phyloP scores from a whole-genome alignment of 78 protist species.

The Pigoraptor vietnamica region DNA sequence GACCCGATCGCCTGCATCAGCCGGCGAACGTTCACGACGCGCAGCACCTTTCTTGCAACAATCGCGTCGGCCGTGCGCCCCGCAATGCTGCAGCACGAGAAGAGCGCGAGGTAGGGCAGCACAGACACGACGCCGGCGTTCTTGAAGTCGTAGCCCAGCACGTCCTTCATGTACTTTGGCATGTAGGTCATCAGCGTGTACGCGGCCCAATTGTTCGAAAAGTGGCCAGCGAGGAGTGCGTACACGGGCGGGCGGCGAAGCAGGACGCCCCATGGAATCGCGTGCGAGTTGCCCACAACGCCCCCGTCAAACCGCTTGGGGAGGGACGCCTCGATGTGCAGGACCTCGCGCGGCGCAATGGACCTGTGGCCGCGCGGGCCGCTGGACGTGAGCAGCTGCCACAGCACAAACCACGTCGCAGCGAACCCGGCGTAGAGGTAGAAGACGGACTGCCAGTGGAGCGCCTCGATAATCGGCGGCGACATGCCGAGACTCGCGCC shows the following conservation, averaged over 20 bases:
- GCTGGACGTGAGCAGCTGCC: not conserved
- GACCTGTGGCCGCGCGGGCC: not conserved
- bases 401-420: slow-evolving; percentile 2
- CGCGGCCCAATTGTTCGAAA: not conserved
- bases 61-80: slow-evolving; percentile 1
- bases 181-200: slow-evolving; percentile 16
- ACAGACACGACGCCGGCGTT: slow-evolving; percentile 5
- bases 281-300: not conserved
- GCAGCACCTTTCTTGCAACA: not conserved
- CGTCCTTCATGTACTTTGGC: slow-evolving; percentile 20
- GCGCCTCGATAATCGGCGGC: not conserved
- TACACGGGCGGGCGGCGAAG: not conserved
- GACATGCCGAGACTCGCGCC: not conserved
- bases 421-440: slow-evolving; percentile 6
- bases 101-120: slow-evolving; percentile 16
- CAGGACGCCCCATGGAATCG: not conserved
- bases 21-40: not conserved
- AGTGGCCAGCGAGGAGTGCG: not conserved
- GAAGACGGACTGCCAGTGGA: slow-evolving; percentile 12
- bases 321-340: not conserved
- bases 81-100: not conserved
- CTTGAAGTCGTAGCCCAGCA: slow-evolving; percentile 6
- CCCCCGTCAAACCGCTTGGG: not conserved
- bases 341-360: not conserved
- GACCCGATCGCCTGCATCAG: not conserved